Base-by-base conservation (phyloP, 371 early-diverging fungal genomes). In the Apophysomyces elegans region DNA sequence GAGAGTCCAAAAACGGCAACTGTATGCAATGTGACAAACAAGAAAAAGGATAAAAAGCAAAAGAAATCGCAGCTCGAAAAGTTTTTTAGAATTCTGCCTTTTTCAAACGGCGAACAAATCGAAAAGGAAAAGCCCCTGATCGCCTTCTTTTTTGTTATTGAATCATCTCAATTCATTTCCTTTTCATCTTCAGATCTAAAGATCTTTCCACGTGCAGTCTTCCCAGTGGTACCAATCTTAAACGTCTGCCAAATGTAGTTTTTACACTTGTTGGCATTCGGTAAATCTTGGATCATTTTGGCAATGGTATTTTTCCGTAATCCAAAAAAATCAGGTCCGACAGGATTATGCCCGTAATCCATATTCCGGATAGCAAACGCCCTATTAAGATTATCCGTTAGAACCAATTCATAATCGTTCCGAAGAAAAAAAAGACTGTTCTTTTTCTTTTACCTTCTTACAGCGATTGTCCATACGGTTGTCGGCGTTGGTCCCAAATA, bases 281-380 rank as follows among this genome's bases (percentile, higher is more conserved):
- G 95, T 46, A 97, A 71, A 59, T 94, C 95, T 73, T 97, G 96
- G 37, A 97, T 93, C 88, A 94, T 88, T 74, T 90, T 93, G 36
- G 91, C 88, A 64, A 97, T 92, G 0, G 94, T 93, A 13, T 93
- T 93, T 58, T 94, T 91, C 21, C 95, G 84, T 58, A 96, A 86
- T 0, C 96, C 97, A 82, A 92, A 96, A 70, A 90, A 95, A 64
- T 97, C 97, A 0, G 96, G 96, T 0, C 97, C 97, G 0, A 92
- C 92, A 1, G 93, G 92, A 41, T 92, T 90, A 59, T 92, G 92
- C 11, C 91, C 89, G 70, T 91, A 90, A 60, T 91, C 91, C 39
- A 89, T 86, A 57, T 93, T 90, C 8, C 94, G 88, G 45, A 96
- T 86, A 35, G 86, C 84, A 67, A 83, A 83, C 5, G 83, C 83